phyloP scores from a whole-genome alignment of 2,329 filamentous ascomycete species.

The Amauroascus verrucosus region DNA sequence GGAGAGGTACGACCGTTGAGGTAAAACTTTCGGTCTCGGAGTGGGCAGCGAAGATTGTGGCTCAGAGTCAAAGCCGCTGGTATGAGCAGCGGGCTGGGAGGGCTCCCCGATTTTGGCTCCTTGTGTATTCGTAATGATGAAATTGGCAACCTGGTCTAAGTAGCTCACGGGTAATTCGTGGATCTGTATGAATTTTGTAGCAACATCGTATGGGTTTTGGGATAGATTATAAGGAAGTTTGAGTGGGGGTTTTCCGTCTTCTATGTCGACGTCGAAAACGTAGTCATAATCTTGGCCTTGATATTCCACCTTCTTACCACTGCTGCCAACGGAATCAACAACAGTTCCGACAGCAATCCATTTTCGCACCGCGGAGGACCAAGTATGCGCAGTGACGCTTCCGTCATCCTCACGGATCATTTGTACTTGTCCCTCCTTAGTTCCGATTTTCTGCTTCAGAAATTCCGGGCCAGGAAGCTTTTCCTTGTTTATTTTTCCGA shows the following conservation, averaged over 20 bases:
- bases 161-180: slow-evolving; percentile 83
- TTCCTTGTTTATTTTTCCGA: slow-evolving; percentile 80
- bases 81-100: slow-evolving; percentile 59
- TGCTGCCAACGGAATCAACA: slow-evolving; percentile 77
- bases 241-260: slow-evolving; percentile 82
- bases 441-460: slow-evolving; percentile 66
- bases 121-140: slow-evolving; percentile 82
- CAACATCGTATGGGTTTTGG: slow-evolving; percentile 84
- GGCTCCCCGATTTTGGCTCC: slow-evolving; percentile 69
- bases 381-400: slow-evolving; percentile 75
- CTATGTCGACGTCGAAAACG: slow-evolving; percentile 92
- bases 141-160: slow-evolving; percentile 83
- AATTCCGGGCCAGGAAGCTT: slow-evolving; percentile 83
- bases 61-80: slow-evolving; percentile 28
- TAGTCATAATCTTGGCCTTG: slow-evolving; percentile 86
- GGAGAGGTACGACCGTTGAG: slow-evolving; percentile 67
- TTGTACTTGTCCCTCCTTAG: slow-evolving; percentile 92
- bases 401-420: slow-evolving; percentile 79
- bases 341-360: slow-evolving; percentile 93
- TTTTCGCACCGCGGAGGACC: slow-evolving; percentile 61
- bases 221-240: slow-evolving; percentile 91
- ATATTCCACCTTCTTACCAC: slow-evolving; percentile 64
- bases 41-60: slow-evolving; percentile 25
- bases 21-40: slow-evolving; percentile 52
- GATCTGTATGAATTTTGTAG: slow-evolving; percentile 78